Percentiles rank a stretch among this genome's conserved stretches.
Evolutionary conservation across 2,329 filamentous ascomycete genomes (phyloP).

Genomic region (Talaromyces sp.): DNA sequence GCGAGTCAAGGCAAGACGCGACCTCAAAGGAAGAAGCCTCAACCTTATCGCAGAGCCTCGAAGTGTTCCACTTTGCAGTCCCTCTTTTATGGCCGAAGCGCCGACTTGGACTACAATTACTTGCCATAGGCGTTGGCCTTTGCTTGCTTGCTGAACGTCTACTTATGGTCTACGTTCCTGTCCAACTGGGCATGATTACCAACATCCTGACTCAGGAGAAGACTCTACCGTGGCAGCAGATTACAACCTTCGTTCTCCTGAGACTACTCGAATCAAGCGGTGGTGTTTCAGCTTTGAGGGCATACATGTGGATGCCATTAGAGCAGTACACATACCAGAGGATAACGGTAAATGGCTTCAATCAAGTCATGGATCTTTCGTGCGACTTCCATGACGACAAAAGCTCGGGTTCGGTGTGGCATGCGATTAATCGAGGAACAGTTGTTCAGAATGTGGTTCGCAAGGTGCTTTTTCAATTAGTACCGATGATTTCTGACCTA

Average conservation of each 20-base stretch:
- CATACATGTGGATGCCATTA: constrained; percentile 53
- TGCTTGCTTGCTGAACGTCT: constrained; percentile 68
- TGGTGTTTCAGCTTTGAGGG: constrained; percentile 50
- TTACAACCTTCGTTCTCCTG: constrained; percentile 50
- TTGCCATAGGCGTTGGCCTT: constrained; percentile 62
- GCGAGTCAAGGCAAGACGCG: neutral
- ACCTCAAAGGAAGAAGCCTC: neutral
- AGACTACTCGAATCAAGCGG: constrained; percentile 51
- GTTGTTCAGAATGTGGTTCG: constrained; percentile 60
- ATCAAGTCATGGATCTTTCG: constrained; percentile 65
- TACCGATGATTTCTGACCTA: constrained; percentile 62
- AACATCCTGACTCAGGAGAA: constrained; percentile 59
- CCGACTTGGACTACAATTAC: constrained; percentile 63
- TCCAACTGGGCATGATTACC: constrained; percentile 75
- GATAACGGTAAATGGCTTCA: constrained; percentile 60
- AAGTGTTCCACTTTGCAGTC: constrained; percentile 59
- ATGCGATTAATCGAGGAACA: constrained; percentile 61
- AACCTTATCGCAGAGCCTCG: neutral
- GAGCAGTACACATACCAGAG: constrained; percentile 57
- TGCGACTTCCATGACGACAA: constrained; percentile 69
- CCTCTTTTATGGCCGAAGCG: constrained; percentile 75
- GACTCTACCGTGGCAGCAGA: constrained; percentile 51
- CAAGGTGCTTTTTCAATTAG: constrained; percentile 56
- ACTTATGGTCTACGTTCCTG: constrained; percentile 73
- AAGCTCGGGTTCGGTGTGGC: constrained; percentile 61